Evolutionary conservation across 2,329 filamentous ascomycete genomes (phyloP).

Genomic region (Xylariaceae sp.): DNA sequence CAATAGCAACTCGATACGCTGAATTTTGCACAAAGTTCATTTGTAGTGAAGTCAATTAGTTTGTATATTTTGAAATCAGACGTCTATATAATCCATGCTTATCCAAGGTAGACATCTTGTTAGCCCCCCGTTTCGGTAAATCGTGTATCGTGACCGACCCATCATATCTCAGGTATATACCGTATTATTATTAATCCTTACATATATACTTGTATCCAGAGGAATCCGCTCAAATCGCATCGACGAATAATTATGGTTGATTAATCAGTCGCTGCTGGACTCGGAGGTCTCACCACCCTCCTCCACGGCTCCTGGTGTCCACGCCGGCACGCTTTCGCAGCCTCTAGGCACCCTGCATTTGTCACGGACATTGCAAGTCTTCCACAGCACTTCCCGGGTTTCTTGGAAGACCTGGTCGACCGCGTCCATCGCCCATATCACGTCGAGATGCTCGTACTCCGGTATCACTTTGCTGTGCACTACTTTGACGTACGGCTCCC

Average conservation of each 20-base stretch:
- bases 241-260: too few species aligned
- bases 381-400: conserved; percentile 81
- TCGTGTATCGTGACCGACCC: not conserved
- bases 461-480: conserved; percentile 83
- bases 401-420: conserved; percentile 82
- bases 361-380: conserved; percentile 62
- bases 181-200: not conserved
- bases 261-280: conserved; percentile 37
- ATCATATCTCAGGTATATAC: conserved; percentile 8
- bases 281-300: conserved; percentile 24
- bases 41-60: too few species aligned
- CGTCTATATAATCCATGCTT: too few species aligned
- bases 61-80: too few species aligned
- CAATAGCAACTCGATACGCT: too few species aligned
- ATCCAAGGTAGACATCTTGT: not conserved
- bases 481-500: conserved; percentile 79
- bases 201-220: not conserved
- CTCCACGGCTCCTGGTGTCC: conserved; percentile 35
- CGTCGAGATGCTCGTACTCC: conserved; percentile 91
- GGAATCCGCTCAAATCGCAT: too few species aligned
- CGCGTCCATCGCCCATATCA: conserved; percentile 91
- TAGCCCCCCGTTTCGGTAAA: not conserved
- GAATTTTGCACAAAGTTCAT: too few species aligned
- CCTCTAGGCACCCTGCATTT: conserved; percentile 66
- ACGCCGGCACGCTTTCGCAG: conserved; percentile 56